Evolutionary conservation across 768 basidiomycete species (phyloP).

Genomic region (Strobilomyces confusus): DNA sequence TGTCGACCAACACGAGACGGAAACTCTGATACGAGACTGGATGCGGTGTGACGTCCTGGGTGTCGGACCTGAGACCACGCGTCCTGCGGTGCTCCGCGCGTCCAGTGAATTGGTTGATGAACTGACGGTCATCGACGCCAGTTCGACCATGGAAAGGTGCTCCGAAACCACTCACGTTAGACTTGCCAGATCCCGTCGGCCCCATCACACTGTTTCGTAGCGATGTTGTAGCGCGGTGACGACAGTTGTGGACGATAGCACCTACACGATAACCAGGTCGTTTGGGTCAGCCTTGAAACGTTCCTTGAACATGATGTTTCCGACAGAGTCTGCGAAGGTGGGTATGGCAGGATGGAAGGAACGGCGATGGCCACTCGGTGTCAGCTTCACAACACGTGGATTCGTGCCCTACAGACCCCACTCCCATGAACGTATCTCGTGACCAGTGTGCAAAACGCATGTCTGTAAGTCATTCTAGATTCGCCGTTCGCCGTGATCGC

Average conservation of each 20-base stretch:
- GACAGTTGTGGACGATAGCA: not conserved
- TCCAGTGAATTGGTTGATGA: slow-evolving; percentile 12
- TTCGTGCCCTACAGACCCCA: not conserved
- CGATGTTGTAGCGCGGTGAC: not conserved
- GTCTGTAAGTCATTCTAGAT: too few relatives aligned
- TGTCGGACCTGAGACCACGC: slow-evolving; percentile 9
- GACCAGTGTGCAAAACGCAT: too few relatives aligned
- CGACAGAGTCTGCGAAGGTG: not conserved
- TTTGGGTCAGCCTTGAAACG: slow-evolving; percentile 6
- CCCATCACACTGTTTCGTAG: slow-evolving; percentile 19
- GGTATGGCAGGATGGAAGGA: not conserved
- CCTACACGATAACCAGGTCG: slow-evolving; percentile 16
- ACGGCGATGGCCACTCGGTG: not conserved
- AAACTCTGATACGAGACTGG: not conserved
- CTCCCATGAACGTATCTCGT: not conserved
- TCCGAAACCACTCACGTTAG: slow-evolving; percentile 13
- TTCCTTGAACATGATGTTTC: not conserved
- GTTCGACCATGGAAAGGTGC: not conserved
- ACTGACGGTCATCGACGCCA: not conserved
- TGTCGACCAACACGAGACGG: slow-evolving; percentile 19
- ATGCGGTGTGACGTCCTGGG: slow-evolving; percentile 6
- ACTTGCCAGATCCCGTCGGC: slow-evolving; percentile 24
- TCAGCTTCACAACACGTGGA: not conserved
- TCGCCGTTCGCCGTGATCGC: too few relatives aligned
- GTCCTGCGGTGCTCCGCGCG: not conserved